Evolutionary conservation across 2,329 filamentous ascomycete genomes (phyloP), one percentile per base, ranked within the genome.

Genomic region (Esteya vermicola): DNA sequence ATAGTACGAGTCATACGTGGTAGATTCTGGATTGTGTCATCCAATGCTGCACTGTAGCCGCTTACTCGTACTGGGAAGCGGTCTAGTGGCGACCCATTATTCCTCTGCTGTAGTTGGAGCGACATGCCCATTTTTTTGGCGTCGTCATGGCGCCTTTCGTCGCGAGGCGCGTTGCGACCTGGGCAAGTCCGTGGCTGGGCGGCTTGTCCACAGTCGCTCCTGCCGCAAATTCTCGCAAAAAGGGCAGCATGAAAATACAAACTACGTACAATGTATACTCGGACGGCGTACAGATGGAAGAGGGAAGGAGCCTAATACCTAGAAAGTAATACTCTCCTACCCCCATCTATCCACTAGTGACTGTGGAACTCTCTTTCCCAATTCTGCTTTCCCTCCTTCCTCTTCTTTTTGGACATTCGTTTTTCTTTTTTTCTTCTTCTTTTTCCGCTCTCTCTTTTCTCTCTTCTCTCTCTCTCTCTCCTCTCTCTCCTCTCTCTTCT

Each of bases 161-260:
- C 41, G 43, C 45, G 43, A 43, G 37, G 28, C 42, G 45, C 45
- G 45, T 46, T 43, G 40, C 23, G 33, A 43, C 31, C 26, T 44
- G 33, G 43, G 36, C n/a, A 26, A 14, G 18, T 16, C 25, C 21
- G 41, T 45, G 41, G 41, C 36, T 42, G 33, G 41, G 39, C 12
- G 6, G 18, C 38, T 40, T 26, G 27, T 35, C 28, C 32, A 36
- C 34, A 9, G 39, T 39, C 44, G 44, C 41, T 28, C 30, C 36
- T 45, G 41, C 44, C 44, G 44, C 41, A 43, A 39, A 37, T 36
- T 42, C 38, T 39, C 32, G 35, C 35, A 38, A 33, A 33, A 28
- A 35, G 8, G 4, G 27, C 18, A 8, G 16, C 9, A 21, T 4
- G 18, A 13, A 28, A 28, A 14, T 14, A 10, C 19, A 20, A 16